These are phyloP conservation scores for Penicillium longicatenatum DNA, from an alignment of 495 filamentous ascomycete genomes.

Conservation along the genomic window DNA sequence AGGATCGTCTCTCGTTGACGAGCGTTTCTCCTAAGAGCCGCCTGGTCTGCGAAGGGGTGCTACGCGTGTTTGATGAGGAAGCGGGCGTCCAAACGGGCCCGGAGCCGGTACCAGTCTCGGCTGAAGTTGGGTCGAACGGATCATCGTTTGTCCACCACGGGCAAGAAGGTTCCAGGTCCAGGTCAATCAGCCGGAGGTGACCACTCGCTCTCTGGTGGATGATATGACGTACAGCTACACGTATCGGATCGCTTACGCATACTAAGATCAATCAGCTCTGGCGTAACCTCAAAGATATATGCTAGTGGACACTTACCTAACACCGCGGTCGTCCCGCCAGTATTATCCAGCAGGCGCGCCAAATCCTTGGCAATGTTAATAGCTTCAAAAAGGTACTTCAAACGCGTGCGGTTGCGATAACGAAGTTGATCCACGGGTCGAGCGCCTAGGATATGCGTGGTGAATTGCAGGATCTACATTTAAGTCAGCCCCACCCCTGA, in stretches of 20 bases:
- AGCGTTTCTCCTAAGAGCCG: constrained; percentile 7
- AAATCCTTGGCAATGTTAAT: background rate
- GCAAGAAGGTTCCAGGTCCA: constrained; percentile 8
- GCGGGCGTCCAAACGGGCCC: background rate
- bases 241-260: constrained; percentile 5
- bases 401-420: background rate
- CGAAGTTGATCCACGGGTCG: background rate
- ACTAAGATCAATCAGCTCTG: constrained; percentile 6
- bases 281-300: background rate
- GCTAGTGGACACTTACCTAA: constrained; percentile 1
- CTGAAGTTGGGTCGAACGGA: background rate
- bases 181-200: constrained; percentile 7
- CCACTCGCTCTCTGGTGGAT: constrained; percentile 8
- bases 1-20: constrained; percentile 4
- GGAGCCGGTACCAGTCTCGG: background rate
- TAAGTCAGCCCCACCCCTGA: background rate
- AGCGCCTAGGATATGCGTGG: background rate
- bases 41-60: background rate
- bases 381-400: background rate
- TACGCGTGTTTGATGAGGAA: background rate
- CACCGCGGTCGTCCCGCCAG: constrained; percentile 9
- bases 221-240: constrained; percentile 8
- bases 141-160: constrained; percentile 6
- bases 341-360: background rate
- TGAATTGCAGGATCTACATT: background rate